phyloP scores from a whole-genome alignment of 164 flowering plant genomes.

The Umbellularia californica region DNA sequence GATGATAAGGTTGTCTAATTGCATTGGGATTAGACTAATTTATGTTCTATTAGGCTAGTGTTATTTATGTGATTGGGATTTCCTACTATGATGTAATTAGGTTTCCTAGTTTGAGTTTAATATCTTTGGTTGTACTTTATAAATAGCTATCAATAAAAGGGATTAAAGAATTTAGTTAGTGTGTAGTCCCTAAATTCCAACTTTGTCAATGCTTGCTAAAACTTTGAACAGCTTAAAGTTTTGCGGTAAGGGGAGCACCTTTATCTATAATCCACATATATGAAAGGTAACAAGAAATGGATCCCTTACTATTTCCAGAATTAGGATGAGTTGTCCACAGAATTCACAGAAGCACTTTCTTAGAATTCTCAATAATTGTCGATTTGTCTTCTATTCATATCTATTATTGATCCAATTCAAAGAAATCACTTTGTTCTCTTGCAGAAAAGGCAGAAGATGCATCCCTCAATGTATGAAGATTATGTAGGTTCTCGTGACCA shows the following conservation, averaged over 20 bases:
- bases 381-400: neutral
- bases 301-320: neutral
- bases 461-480: constrained; percentile 78
- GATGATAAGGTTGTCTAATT: too few relatives aligned
- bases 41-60: too few relatives aligned
- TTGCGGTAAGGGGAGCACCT: neutral
- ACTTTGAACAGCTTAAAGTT: neutral
- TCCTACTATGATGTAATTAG: too few relatives aligned
- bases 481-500: constrained; percentile 21
- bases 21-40: too few relatives aligned
- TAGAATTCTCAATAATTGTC: neutral
- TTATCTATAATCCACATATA: neutral
- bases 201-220: neutral
- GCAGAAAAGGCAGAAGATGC: constrained; percentile 72
- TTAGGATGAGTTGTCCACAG: neutral
- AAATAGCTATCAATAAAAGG: too few relatives aligned
- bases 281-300: neutral
- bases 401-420: neutral
- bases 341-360: too few relatives aligned
- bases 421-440: constrained; percentile 3
- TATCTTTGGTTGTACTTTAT: too few relatives aligned
- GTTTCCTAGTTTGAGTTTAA: too few relatives aligned
- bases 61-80: too few relatives aligned
- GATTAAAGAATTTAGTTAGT: too few relatives aligned
- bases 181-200: too few relatives aligned